Evolutionary conservation across 352 stramenopile species (phyloP).

Genomic region (Bremia lactucae): DNA sequence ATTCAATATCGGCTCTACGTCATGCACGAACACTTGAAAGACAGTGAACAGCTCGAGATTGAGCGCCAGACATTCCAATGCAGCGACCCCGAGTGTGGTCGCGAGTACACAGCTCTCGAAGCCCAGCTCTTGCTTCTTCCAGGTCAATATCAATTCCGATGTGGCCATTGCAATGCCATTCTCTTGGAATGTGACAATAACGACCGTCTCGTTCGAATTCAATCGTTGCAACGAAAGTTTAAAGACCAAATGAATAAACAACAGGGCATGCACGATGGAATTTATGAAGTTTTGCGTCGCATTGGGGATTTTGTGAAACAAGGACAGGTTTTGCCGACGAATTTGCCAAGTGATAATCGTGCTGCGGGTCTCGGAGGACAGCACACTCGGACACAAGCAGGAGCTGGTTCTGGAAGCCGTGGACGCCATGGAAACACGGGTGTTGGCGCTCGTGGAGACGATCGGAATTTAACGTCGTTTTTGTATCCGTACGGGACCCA

Average conservation of each 20-base stretch:
- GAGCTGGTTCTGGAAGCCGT: conserved; percentile 18
- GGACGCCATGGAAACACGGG: conserved; percentile 32
- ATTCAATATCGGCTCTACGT: conserved; percentile 82
- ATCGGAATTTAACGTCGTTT: conserved; percentile 72
- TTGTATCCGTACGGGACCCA: conserved; percentile 69
- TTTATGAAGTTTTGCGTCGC: conserved; percentile 73
- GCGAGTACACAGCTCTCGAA: conserved; percentile 81
- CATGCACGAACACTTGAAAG: conserved; percentile 81
- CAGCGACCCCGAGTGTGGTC: conserved; percentile 73
- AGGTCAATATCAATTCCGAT: conserved; percentile 76
- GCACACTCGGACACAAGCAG: conserved; percentile 32
- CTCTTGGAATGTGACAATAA: conserved; percentile 86
- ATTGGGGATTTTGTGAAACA: conserved; percentile 78
- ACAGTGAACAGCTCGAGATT: conserved; percentile 80
- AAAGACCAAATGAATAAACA: conserved; percentile 87
- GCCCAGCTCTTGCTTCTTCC: conserved; percentile 74
- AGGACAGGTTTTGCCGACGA: conserved; percentile 58
- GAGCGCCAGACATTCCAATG: conserved; percentile 82
- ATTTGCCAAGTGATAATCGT: conserved; percentile 80
- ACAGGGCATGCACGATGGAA: conserved; percentile 67
- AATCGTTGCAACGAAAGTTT: conserved; percentile 76
- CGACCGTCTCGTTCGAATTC: conserved; percentile 58
- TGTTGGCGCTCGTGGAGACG: conserved; percentile 23
- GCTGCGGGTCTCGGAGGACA: conserved; percentile 67
- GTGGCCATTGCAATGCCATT: conserved; percentile 76